Evolutionary conservation across 2,329 filamentous ascomycete species (phyloP).

Genomic region (Aspergillus floridensis): DNA sequence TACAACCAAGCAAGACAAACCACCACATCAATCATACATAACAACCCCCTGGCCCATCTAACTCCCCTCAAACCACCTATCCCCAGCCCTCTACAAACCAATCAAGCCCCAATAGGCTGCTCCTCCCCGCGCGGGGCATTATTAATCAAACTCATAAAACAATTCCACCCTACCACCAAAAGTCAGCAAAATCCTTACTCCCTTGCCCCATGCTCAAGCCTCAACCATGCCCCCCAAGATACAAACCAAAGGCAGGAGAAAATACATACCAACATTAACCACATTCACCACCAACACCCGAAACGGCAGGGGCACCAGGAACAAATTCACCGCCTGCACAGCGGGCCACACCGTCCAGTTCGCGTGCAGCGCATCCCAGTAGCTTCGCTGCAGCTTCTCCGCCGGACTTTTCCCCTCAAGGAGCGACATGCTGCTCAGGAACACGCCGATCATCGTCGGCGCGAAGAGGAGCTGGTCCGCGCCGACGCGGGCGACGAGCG

Average conservation of each 20-base stretch:
- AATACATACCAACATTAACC: slow-evolving; percentile 18
- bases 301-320: slow-evolving; percentile 16
- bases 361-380: slow-evolving; percentile 16
- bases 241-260: no score
- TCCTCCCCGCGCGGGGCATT: slow-evolving; percentile 6
- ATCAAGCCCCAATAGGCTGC: background rate
- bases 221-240: no score
- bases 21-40: no score
- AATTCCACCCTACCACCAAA: slow-evolving; percentile 16
- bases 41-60: background rate
- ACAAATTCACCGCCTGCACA: slow-evolving; percentile 15
- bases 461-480: slow-evolving; percentile 16
- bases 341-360: slow-evolving; percentile 19
- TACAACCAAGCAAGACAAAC: background rate
- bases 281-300: slow-evolving; percentile 17
- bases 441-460: slow-evolving; percentile 18
- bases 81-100: no score
- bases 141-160: slow-evolving; percentile 18
- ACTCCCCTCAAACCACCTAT: background rate
- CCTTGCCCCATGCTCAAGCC: background rate
- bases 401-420: slow-evolving; percentile 11
- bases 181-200: no score
- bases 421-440: slow-evolving; percentile 17
- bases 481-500: slow-evolving; percentile 12
- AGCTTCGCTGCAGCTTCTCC: slow-evolving; percentile 14